Percentiles rank a stretch among this genome's conserved stretches.
Evolutionary conservation across 2,329 filamentous ascomycete genomes (phyloP).

Genomic region (Xylariomycetidae sp.): DNA sequence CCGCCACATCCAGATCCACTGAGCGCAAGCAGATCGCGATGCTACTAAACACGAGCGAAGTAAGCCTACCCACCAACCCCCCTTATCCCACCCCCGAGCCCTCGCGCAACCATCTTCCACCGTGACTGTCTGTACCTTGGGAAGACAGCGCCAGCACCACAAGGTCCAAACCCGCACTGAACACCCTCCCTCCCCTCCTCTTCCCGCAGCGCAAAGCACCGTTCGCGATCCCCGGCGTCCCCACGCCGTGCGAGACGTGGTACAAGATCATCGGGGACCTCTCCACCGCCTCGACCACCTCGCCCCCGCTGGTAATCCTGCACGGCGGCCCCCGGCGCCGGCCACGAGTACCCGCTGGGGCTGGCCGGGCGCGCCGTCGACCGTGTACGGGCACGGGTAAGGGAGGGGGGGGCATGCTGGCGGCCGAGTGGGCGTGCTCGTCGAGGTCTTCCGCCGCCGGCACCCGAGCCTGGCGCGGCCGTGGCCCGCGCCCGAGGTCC

Average conservation of each 20-base stretch:
- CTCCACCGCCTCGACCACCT: not conserved
- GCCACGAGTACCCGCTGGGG: constrained; percentile 35
- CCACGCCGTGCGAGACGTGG: constrained; percentile 13
- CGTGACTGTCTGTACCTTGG: too few relatives aligned
- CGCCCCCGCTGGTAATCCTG: constrained; percentile 18
- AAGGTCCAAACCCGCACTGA: too few relatives aligned
- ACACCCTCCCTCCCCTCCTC: too few relatives aligned
- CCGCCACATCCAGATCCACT: too few relatives aligned
- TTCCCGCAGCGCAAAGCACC: too few relatives aligned
- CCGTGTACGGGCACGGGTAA: constrained; percentile 43
- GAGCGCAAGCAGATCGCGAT: too few relatives aligned
- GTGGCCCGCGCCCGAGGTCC: constrained; percentile 29
- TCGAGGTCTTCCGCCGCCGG: constrained; percentile 25
- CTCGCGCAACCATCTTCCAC: too few relatives aligned
- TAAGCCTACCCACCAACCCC: too few relatives aligned
- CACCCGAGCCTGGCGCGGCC: constrained; percentile 22
- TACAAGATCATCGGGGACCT: constrained; percentile 20
- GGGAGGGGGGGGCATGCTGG: constrained; percentile 51
- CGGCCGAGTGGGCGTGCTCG: constrained; percentile 32
- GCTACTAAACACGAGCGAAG: too few relatives aligned
- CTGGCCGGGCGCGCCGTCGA: constrained; percentile 31
- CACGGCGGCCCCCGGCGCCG: constrained; percentile 31
- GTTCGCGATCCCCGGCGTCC: constrained; percentile 6
- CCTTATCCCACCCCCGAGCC: too few relatives aligned
- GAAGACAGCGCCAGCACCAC: too few relatives aligned